Base-by-base conservation (phyloP, 192 early-diverging fungal species). In the Coemansia sp. region DNA sequence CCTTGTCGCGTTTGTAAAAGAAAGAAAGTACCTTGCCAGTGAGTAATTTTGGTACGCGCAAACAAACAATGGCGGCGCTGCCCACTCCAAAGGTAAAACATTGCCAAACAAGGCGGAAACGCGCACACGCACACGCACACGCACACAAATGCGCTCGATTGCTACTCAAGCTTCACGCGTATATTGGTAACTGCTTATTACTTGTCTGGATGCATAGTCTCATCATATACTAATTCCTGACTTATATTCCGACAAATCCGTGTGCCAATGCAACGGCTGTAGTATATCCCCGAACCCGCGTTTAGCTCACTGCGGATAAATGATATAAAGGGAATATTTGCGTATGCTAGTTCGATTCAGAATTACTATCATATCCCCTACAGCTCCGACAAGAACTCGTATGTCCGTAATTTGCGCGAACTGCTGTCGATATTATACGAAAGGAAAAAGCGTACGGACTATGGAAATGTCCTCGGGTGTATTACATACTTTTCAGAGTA, bases 231-330 rank as follows among this genome's bases (percentile, higher is more conserved):
- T 53, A 26, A 26, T 53, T 20, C 23, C 24, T 36, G 21, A 9
- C 49, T 57, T 45, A 15, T 57, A 20, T 59, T 38, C 56, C 36
- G 45, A 2, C 30, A 21, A 39, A 20, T 8, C 15, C 46, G 20
- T 55, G 10, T 55, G 52, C 23, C 36, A 60, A 60, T n/a, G 14
- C 30, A 5, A 41, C 12, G 30, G 8, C 38, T 41, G 20, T 66
- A 66, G 64, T 3, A 66, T 43, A 55, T 67, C n/a, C 41, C 49
- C 14, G 36, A 45, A 24, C 11, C 30, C 5, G 14, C 44, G 24
- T 18, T 73, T 11, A 63, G n/a, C 39, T 58, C 53, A 5, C 48
- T 79, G 59, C 77, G 68, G 21, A 41, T 79, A 36, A 65, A 46
- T 14, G 77, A 79, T 34, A 24, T 74, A 11, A 63, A 63, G 41